Evolutionary conservation across 306 rosid genomes (phyloP), one percentile per base, ranked within the genome.

Genomic region (Casuarina glauca): DNA sequence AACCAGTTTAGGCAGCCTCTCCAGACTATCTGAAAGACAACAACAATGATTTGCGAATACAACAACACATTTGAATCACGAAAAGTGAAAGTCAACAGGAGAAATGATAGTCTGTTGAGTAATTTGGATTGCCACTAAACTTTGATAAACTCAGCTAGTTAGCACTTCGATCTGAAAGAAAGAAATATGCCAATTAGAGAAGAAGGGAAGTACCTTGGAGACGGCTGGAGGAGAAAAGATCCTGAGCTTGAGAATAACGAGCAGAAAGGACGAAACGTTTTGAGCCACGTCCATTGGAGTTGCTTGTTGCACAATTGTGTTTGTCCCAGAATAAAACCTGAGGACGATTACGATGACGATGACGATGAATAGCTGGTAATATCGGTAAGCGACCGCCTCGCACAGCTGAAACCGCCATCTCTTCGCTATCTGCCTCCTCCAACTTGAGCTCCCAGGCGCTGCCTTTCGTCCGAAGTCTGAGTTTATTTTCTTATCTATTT

Each of bases 201-300:
- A 26, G 2, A 62, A 41, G 76, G 2, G 8, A 26, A 66, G 46
- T 26, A 87, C 99, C 91, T 85, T 91, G 97, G 72, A 95, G 66
- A 69, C 97, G 97, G 55, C 93, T 85, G 63, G 89, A 79, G 6
- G 97, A 85, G 90, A 76, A 89, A 54, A 73, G 82, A 76, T 89
- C 96, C 82, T 87, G 97, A 68, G 96, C 49, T 84, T 85, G 97
- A 6, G 97, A 89, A 62, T 88, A 91, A 77, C 97, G 97, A 48
- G 97, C 88, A 26, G 58, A 83, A 13, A 93, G 81, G 81, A 84
- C 63, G 89, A 89, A 85, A 0, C 81, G 35, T 78, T 82, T 89
- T 5, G 94, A 81, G 73, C 79, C 38, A 58, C 64, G 74, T 75
- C 46, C 10, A 8, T 79, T 79, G 81, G 78, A 79, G 62, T 74